Conservation (phyloP, 2,329 filamentous ascomycete species). For the Cylindrodendrum hubeiense region DNA sequence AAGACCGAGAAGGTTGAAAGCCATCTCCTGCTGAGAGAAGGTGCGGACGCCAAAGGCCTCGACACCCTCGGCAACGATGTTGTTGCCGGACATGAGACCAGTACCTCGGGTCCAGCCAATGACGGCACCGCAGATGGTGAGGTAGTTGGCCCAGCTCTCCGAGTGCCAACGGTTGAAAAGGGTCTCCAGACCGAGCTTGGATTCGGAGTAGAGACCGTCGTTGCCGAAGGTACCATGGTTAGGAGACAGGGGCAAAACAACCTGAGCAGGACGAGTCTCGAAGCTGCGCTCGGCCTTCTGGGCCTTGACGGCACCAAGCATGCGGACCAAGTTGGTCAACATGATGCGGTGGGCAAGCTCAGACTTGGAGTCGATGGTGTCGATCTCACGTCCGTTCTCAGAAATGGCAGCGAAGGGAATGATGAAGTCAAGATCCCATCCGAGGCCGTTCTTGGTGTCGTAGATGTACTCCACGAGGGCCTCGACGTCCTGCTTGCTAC, state of each 20-base stretch:
- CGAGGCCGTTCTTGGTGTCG: constrained; percentile 93
- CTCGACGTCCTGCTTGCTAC: constrained; percentile 97
- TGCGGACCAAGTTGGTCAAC: constrained; percentile 94
- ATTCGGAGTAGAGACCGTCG: constrained; percentile 98
- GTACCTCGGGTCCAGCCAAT: constrained; percentile 99
- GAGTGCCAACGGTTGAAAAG: constrained; percentile 99
- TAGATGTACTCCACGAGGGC: constrained; percentile 97
- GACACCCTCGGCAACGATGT: constrained; percentile 95
- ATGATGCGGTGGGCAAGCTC: constrained; percentile 99
- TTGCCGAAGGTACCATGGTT: constrained; percentile 99
- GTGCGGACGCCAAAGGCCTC: constrained; percentile 97
- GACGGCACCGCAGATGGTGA: constrained; percentile 97
- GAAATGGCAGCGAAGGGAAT: constrained; percentile 98
- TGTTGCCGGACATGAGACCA: constrained; percentile 97
- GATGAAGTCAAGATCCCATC: constrained; percentile 97
- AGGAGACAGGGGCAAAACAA: constrained; percentile 93
- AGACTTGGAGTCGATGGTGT: constrained; percentile 95
- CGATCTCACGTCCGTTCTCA: constrained; percentile 97
- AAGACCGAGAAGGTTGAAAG: constrained; percentile 95
- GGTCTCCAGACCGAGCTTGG: constrained; percentile 95
- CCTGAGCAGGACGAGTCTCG: constrained; percentile 95
- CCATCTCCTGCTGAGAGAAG: constrained; percentile 99
- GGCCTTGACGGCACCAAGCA: constrained; percentile 89
- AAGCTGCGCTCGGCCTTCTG: constrained; percentile 91
- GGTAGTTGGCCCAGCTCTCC: constrained; percentile 96